These are phyloP conservation scores for Pluteus cervinus DNA, from an alignment of 768 basidiomycete genomes.

Conservation along the genomic window DNA sequence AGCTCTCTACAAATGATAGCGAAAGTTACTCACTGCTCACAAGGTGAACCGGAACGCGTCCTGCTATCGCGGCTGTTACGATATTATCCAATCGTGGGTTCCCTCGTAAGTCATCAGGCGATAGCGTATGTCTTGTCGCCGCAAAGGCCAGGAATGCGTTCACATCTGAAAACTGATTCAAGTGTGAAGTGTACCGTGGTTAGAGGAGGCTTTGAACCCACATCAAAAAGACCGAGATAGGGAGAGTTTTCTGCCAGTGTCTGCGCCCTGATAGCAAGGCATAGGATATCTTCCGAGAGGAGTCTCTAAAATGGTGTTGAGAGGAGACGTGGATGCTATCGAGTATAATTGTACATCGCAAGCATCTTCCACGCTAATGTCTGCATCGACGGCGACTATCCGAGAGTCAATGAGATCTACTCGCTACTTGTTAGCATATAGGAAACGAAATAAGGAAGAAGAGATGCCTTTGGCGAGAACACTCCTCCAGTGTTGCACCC, in stretches of 20 bases:
- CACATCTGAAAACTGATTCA: constrained; percentile 70
- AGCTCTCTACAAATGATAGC: neutral
- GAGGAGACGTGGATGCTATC: neutral
- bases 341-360: constrained; percentile 52
- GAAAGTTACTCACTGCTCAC: constrained; percentile 59
- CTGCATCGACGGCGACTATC: constrained; percentile 60
- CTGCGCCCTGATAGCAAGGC: constrained; percentile 53
- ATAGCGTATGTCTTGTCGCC: constrained; percentile 68
- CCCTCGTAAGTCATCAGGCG: constrained; percentile 51
- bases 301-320: constrained; percentile 32
- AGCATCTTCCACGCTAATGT: constrained; percentile 74
- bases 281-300: constrained; percentile 54
- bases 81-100: constrained; percentile 63
- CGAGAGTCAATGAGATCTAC: constrained; percentile 67
- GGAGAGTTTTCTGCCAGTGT: constrained; percentile 18
- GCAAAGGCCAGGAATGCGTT: constrained; percentile 85
- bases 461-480: constrained; percentile 50
- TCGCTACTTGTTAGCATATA: neutral
- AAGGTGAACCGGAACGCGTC: constrained; percentile 66
- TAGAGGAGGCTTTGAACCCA: constrained; percentile 26
- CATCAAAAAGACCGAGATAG: constrained; percentile 68
- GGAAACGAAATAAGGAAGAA: neutral
- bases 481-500: constrained; percentile 53
- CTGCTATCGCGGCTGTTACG: constrained; percentile 66
- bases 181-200: constrained; percentile 2